Base-by-base conservation (phyloP, 192 early-diverging fungal genomes). In the Martensiomyces pterosporus region DNA sequence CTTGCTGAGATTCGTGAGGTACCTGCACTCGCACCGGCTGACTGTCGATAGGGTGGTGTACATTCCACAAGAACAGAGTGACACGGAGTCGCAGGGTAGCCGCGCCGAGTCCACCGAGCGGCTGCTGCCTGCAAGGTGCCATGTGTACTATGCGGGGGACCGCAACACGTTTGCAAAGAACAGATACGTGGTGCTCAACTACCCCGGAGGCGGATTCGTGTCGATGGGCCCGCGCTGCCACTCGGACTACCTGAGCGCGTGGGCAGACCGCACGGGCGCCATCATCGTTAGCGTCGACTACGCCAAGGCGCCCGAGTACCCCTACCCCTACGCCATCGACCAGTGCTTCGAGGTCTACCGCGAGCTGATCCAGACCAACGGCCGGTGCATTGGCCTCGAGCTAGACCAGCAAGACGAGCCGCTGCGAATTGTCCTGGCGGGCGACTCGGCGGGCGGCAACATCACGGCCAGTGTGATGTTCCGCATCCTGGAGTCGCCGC, bases 401-500 rank as follows among this genome's bases (percentile, higher is more conserved):
- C 85, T 85, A 3, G 76, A 74, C 76, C 61, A 35, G 22, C 43
- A 60, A 15, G 39, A 46, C 9, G 55, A 73, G 15, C 77, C 82
- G 6, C 77, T 93, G 53, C 83, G 85, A 33, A 82, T 94, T 27
- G 79, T 82, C 15, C 38, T 98, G 27, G 66, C 79, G 15, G 95
- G 95, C 45, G 95, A 98, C 57, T 95, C 92, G 35, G 95, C 95
- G 9, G 94, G 94, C n/a, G 94, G 90, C 23, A 98, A 95, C 52
- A 64, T 98, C 16, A 78, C 82, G 2, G 70, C 89, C 3, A 79
- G 87, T 0, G 78, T 90, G 2, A 85, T 85, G 37, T 80, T 90
- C 55, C 88, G 90, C 48, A 83, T 86, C 42, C 69, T 94, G 23
- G 89, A 90, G 51, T 55, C 59, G 9, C 61, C 70, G 10, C 74